Percentiles rank a stretch among this genome's conserved stretches.
phyloP scores from a whole-genome alignment of 176 grass and related monocot genomes.

The Typha latifolia region DNA sequence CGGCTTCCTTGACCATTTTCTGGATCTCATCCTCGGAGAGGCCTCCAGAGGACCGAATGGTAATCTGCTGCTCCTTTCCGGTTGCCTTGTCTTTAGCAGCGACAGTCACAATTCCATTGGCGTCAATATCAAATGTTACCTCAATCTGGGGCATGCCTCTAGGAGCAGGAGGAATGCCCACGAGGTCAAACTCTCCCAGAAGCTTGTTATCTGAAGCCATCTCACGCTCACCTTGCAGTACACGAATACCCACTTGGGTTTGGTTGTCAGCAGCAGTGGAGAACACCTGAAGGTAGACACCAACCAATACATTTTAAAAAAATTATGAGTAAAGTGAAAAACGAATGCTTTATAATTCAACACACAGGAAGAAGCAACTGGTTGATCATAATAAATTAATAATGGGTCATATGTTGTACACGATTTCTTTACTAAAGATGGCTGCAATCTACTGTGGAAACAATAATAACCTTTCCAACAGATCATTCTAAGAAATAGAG shows the following conservation, averaged over 20 bases:
- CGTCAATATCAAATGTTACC: slow-evolving; percentile 70
- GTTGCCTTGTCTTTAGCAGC: slow-evolving; percentile 77
- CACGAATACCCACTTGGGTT: slow-evolving; percentile 62
- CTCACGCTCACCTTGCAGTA: slow-evolving; percentile 72
- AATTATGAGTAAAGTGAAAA: background rate
- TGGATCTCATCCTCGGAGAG: slow-evolving; percentile 59
- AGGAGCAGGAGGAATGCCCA: slow-evolving; percentile 69
- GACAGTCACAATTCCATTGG: slow-evolving; percentile 70
- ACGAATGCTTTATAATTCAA: background rate
- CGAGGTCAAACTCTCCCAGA: slow-evolving; percentile 62
- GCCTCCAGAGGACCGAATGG: slow-evolving; percentile 62
- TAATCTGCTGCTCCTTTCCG: slow-evolving; percentile 63
- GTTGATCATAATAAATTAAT: too few species aligned
- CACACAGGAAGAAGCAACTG: background rate
- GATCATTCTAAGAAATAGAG: too few species aligned
- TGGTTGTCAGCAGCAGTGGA: slow-evolving; percentile 73
- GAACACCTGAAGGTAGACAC: slow-evolving; percentile 37
- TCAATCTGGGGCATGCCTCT: slow-evolving; percentile 67
- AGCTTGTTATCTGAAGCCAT: slow-evolving; percentile 73
- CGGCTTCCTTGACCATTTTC: slow-evolving; percentile 76
- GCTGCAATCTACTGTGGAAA: too few species aligned
- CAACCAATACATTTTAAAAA: background rate
- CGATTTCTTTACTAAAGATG: too few species aligned
- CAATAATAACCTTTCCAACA: too few species aligned
- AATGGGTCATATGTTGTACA: too few species aligned